These are phyloP conservation scores for Russula compacta DNA, from an alignment of 768 basidiomycete genomes.

Conservation along the genomic window DNA sequence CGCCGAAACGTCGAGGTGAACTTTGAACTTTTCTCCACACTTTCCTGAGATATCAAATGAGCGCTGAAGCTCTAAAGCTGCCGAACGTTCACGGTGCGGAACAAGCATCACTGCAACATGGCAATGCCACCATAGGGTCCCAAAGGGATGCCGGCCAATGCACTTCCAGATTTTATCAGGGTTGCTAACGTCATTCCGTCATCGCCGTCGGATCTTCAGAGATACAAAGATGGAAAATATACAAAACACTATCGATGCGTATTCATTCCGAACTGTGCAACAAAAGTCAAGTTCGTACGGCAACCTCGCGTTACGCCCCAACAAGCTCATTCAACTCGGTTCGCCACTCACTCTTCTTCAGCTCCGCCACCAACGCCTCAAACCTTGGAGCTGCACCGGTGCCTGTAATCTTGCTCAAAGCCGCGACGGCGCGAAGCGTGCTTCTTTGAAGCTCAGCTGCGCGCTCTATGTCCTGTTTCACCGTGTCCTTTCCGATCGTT, in stretches of 20 bases:
- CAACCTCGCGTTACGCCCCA: conserved; percentile 21
- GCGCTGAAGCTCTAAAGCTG: too few species aligned
- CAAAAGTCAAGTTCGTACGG: neutral
- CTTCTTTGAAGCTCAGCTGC: conserved; percentile 88
- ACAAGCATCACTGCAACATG: too few species aligned
- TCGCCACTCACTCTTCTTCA: conserved; percentile 63
- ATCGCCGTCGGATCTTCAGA: neutral
- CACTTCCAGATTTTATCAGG: neutral
- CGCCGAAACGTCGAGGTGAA: neutral
- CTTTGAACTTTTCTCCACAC: too few species aligned
- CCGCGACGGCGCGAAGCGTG: conserved; percentile 79
- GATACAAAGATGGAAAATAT: neutral
- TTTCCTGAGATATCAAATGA: too few species aligned
- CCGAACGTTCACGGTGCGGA: neutral
- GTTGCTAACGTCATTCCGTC: too few species aligned
- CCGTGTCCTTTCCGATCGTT: conserved; percentile 86
- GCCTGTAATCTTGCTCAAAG: conserved; percentile 65
- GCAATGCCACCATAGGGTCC: neutral
- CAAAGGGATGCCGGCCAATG: too few species aligned
- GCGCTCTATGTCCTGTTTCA: conserved; percentile 85
- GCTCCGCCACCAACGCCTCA: conserved; percentile 68
- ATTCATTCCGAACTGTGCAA: neutral
- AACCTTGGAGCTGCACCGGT: conserved; percentile 63
- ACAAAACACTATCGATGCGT: neutral
- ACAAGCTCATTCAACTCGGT: conserved; percentile 56